phyloP scores from a whole-genome alignment of 2,329 filamentous ascomycete genomes.

The Diaporthe amygdali region DNA sequence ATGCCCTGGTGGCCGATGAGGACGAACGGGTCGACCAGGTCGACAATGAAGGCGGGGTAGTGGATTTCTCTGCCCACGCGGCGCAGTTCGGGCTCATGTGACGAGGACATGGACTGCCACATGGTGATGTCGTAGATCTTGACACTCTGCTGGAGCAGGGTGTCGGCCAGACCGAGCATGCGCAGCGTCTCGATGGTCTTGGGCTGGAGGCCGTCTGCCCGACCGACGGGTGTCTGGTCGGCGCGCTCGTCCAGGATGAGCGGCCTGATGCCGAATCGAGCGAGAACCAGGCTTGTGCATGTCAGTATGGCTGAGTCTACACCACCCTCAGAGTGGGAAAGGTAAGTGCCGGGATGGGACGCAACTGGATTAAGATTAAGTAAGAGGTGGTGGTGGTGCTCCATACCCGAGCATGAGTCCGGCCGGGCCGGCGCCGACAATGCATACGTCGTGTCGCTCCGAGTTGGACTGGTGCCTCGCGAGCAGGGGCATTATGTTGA shows the following conservation, averaged over 20 bases:
- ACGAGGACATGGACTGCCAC: constrained; percentile 48
- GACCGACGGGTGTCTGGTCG: constrained; percentile 70
- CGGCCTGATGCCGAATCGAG: constrained; percentile 64
- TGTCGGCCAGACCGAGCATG: constrained; percentile 69
- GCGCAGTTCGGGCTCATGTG: constrained; percentile 52
- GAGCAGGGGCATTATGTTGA: constrained; percentile 37
- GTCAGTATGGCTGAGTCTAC: not conserved
- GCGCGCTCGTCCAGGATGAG: constrained; percentile 72
- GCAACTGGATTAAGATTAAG: not conserved
- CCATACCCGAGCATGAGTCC: constrained; percentile 59
- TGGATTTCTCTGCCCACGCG: constrained; percentile 55
- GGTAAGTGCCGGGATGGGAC: not conserved
- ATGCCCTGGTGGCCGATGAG: constrained; percentile 60
- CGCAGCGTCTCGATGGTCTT: constrained; percentile 75
- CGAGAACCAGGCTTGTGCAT: constrained; percentile 21
- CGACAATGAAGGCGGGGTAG: constrained; percentile 35
- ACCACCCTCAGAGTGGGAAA: not conserved
- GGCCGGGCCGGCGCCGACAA: constrained; percentile 61
- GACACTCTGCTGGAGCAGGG: constrained; percentile 64
- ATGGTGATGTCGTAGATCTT: constrained; percentile 73
- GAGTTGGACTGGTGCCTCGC: constrained; percentile 50
- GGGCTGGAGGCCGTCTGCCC: constrained; percentile 72
- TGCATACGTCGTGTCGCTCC: constrained; percentile 44
- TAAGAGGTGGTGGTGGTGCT: not conserved
- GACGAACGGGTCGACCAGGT: constrained; percentile 39